Percentiles rank a stretch among this genome's conserved stretches.
phyloP scores from a whole-genome alignment of 257 asterid genomes.

The Phtheirospermum japonicum region DNA sequence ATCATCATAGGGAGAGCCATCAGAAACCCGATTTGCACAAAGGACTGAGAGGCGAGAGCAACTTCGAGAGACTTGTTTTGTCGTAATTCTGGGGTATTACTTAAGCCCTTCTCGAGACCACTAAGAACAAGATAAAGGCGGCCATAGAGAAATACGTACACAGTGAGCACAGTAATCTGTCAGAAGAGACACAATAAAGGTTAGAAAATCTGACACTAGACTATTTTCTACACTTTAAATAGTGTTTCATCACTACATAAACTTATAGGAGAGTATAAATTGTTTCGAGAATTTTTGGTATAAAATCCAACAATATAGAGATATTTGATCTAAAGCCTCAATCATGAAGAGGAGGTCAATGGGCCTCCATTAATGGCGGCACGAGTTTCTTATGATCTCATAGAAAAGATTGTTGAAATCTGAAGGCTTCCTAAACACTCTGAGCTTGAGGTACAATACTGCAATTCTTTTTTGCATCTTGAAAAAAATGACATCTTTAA shows the following conservation, averaged over 20 bases:
- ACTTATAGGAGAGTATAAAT: too few relatives aligned
- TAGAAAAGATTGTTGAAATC: too few relatives aligned
- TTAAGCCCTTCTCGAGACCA: constrained; percentile 4
- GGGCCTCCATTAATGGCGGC: too few relatives aligned
- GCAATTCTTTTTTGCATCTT: too few relatives aligned
- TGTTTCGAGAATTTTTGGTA: too few relatives aligned
- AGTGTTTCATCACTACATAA: background rate
- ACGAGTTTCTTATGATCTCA: too few relatives aligned
- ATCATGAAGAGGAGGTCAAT: too few relatives aligned
- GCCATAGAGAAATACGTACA: constrained; percentile 5
- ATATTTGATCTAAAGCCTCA: too few relatives aligned
- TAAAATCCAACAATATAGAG: too few relatives aligned
- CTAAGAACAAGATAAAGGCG: constrained; percentile 9
- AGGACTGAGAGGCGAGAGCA: constrained; percentile 11
- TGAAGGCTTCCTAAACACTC: too few relatives aligned
- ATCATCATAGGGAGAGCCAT: constrained; percentile 12
- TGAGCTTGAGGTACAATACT: too few relatives aligned
- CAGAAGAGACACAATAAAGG: constrained; percentile 8
- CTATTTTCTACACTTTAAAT: background rate
- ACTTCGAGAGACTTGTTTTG: constrained; percentile 4
- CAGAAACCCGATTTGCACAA: constrained; percentile 7
- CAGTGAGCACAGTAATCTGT: constrained; percentile 4
- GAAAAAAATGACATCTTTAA: too few relatives aligned
- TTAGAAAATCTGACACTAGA: constrained; percentile 26
- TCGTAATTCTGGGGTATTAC: background rate